Evolutionary conservation across 225 moss, liverwort and hornwort species (phyloP), one percentile per base, ranked within the genome.

Genomic region (Antitrichia curtipendula): DNA sequence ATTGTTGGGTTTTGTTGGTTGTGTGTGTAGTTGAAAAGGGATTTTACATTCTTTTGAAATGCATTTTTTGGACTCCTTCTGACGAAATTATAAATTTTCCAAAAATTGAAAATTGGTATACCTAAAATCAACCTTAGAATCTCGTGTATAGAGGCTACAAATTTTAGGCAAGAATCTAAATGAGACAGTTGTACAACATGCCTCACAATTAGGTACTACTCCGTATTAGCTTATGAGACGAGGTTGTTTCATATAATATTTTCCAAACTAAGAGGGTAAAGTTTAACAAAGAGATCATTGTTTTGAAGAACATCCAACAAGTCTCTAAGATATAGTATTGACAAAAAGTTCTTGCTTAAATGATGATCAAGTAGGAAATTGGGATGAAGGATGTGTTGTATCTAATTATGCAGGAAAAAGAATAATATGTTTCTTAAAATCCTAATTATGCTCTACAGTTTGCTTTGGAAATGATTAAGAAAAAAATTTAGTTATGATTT

Each of bases 221-320:
- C n/a, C n/a, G n/a, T 71, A 28, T 29, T 20, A 20, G 4, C 3
- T 73, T 47, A 47, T 0, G 47, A 73, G 7, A 73, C 31, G 31
- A 31, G 11, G 31, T 47, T 47, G 2, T 73, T 31, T 73, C 19
- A 31, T 2, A 47, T 29, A 45, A 73, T 47, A 11, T 13, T 73
- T 73, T 73, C 1, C 0, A 0, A 6, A 47, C 12, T 2, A 73
- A 5, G 12, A 47, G 0, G 19, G 19, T 0, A 0, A 73, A 47
- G 18, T 47, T 2, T 73, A 73, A 5, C 0, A 1, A 19, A 0
- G 6, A 47, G 18, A 47, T 6, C 1, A 29, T 18, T 29, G 47
- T 2, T 45, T 1, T 45, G 2, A 16, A 45, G 10, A 28, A 16
- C 8, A 29, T 10, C 0, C 1, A 0, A 45, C 0, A 0, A 2